Evolutionary conservation across 2,329 filamentous ascomycete species (phyloP).

Genomic region (Botrytis fabae): DNA sequence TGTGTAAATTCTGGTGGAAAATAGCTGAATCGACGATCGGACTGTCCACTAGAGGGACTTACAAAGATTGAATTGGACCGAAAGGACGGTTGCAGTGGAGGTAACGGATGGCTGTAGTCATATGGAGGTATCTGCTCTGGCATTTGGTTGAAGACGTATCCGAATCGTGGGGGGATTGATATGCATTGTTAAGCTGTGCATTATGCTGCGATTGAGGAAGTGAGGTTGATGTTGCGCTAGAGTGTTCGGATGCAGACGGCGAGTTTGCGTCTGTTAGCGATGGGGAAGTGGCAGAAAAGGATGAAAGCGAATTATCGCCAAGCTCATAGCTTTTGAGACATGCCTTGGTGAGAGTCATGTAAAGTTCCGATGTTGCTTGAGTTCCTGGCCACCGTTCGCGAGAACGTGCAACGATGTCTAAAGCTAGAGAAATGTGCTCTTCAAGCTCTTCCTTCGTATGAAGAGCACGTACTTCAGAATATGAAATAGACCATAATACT

Average conservation of each 20-base stretch:
- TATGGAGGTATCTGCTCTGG: constrained; percentile 47
- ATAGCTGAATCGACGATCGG: constrained; percentile 61
- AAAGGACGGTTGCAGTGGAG: constrained; percentile 51
- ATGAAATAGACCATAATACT: constrained; percentile 88
- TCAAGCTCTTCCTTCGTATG: constrained; percentile 76
- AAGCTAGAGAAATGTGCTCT: constrained; percentile 68
- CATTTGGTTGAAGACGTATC: constrained; percentile 57
- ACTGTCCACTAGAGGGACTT: constrained; percentile 54
- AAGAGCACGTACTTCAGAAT: constrained; percentile 73
- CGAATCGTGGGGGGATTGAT: constrained; percentile 52
- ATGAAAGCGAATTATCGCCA: constrained; percentile 48
- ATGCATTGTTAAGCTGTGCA: constrained; percentile 21
- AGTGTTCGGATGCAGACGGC: constrained; percentile 47
- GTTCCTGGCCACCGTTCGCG: constrained; percentile 92
- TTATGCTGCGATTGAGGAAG: constrained; percentile 44
- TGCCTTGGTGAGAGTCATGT: constrained; percentile 79
- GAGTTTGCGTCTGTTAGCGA: constrained; percentile 48
- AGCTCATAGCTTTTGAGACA: constrained; percentile 85
- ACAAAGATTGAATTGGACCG: constrained; percentile 67
- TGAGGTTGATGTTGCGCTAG: constrained; percentile 42
- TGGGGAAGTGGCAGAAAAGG: constrained; percentile 48
- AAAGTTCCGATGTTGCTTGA: constrained; percentile 78
- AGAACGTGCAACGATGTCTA: constrained; percentile 77
- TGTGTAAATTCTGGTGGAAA: constrained; percentile 57
- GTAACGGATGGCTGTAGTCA: constrained; percentile 32